Evolutionary conservation across 805 yeast genomes (phyloP).

Genomic region (Helenozyma baotianmanensis): DNA sequence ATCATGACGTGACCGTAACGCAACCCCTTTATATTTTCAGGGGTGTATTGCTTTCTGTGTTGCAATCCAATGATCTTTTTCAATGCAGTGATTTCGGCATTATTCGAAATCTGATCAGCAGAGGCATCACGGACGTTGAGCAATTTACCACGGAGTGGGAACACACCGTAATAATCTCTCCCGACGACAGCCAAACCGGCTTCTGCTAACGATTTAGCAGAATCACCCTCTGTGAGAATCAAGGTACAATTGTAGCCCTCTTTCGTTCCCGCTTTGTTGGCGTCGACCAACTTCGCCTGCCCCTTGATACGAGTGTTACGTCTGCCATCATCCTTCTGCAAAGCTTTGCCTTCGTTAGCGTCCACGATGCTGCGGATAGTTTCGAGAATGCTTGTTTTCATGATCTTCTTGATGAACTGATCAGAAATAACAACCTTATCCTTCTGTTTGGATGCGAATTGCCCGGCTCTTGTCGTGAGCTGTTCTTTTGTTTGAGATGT

Average conservation of each 20-base stretch:
- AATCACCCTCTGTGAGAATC: conserved; percentile 94
- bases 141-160: conserved; percentile 92
- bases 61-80: conserved; percentile 94
- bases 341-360: conserved; percentile 80
- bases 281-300: conserved; percentile 87
- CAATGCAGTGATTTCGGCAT: conserved; percentile 90
- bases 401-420: conserved; percentile 64
- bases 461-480: conserved; percentile 79
- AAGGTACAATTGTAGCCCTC: conserved; percentile 91
- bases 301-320: conserved; percentile 82
- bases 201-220: conserved; percentile 88
- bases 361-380: conserved; percentile 79
- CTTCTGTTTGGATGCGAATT: conserved; percentile 72
- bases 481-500: conserved; percentile 98
- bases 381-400: conserved; percentile 65
- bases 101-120: conserved; percentile 89
- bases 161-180: conserved; percentile 90
- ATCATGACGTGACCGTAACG: conserved; percentile 97
- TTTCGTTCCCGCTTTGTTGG: conserved; percentile 91
- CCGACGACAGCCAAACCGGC: conserved; percentile 95
- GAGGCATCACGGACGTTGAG: conserved; percentile 95
- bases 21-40: conserved; percentile 60
- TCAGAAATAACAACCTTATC: conserved; percentile 66
- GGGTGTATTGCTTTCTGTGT: conserved; percentile 73
- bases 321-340: conserved; percentile 85